Evolutionary conservation across 352 stramenopile genomes (phyloP).

Genomic region (Phytophthora multivora): DNA sequence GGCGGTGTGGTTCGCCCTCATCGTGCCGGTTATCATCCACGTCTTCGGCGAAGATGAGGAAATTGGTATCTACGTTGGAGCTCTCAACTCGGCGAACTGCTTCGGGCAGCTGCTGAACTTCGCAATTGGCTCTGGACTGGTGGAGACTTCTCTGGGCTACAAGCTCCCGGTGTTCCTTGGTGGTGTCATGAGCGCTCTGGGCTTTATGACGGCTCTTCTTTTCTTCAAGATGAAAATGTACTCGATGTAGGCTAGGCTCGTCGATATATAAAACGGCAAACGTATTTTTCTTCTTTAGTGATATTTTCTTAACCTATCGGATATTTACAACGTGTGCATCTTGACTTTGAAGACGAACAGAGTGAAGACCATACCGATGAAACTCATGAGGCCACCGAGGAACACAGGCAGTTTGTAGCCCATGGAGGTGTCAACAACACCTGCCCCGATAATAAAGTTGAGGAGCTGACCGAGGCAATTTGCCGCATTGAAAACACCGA

Average conservation of each 20-base stretch:
- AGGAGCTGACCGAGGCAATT: constrained; percentile 32
- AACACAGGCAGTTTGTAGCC: constrained; percentile 33
- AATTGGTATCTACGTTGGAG: constrained; percentile 68
- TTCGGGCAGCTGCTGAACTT: constrained; percentile 76
- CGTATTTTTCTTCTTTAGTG: background rate
- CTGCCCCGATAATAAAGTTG: constrained; percentile 28
- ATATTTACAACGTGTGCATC: constrained; percentile 41
- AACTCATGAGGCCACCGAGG: constrained; percentile 26
- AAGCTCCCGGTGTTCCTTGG: constrained; percentile 67
- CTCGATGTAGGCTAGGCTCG: constrained; percentile 52
- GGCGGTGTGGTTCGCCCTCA: constrained; percentile 48
- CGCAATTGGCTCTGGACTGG: constrained; percentile 47
- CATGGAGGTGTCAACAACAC: constrained; percentile 15
- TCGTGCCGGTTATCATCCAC: constrained; percentile 68
- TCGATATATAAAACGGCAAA: constrained; percentile 7
- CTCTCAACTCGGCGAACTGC: constrained; percentile 75
- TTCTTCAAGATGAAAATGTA: constrained; percentile 76
- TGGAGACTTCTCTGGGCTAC: constrained; percentile 66
- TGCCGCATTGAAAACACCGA: constrained; percentile 28
- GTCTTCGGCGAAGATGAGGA: constrained; percentile 49
- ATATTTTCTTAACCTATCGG: background rate
- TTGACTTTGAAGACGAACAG: constrained; percentile 51
- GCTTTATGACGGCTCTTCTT: constrained; percentile 52
- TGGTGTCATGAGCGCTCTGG: constrained; percentile 55
- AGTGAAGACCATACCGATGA: constrained; percentile 42